phyloP scores from a whole-genome alignment of 2,329 filamentous ascomycete genomes.

The Byssoonygena ceratinophila region DNA sequence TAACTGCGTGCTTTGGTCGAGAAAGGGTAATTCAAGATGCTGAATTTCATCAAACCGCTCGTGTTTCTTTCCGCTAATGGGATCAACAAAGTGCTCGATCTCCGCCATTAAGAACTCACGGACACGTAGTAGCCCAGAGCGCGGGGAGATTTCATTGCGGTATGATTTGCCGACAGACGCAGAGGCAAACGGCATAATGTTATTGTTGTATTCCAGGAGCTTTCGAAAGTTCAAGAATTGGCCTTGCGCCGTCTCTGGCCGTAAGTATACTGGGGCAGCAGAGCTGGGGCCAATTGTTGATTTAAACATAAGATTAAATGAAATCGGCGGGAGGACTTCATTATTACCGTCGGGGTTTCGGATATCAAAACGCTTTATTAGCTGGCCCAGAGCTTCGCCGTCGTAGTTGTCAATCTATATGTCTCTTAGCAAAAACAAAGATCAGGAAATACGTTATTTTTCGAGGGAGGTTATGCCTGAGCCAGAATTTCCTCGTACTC shows the following conservation, averaged over 20 bases:
- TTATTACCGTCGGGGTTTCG: slow-evolving; percentile 73
- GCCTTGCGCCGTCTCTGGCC: slow-evolving; percentile 93
- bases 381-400: slow-evolving; percentile 69
- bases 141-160: slow-evolving; percentile 93
- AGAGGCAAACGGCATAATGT: slow-evolving; percentile 91
- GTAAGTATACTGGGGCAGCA: slow-evolving; percentile 72
- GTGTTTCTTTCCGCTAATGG: slow-evolving; percentile 89
- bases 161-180: slow-evolving; percentile 97
- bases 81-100: slow-evolving; percentile 97
- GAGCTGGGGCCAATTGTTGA: slow-evolving; percentile 88
- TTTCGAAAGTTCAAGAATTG: slow-evolving; percentile 97
- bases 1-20: slow-evolving; percentile 76
- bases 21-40: slow-evolving; percentile 68
- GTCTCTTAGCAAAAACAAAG: too few species aligned
- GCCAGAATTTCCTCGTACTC: slow-evolving; percentile 90
- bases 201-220: slow-evolving; percentile 90
- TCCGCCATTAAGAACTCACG: slow-evolving; percentile 98
- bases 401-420: slow-evolving; percentile 96
- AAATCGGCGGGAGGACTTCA: slow-evolving; percentile 66
- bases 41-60: slow-evolving; percentile 75
- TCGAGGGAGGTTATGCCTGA: too few species aligned
- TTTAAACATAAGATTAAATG: slow-evolving; percentile 99
- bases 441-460: too few species aligned
- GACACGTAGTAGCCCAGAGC: slow-evolving; percentile 80
- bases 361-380: slow-evolving; percentile 87